Base-by-base conservation (phyloP, 495 filamentous ascomycete species). In the Aspergillus affinis region DNA sequence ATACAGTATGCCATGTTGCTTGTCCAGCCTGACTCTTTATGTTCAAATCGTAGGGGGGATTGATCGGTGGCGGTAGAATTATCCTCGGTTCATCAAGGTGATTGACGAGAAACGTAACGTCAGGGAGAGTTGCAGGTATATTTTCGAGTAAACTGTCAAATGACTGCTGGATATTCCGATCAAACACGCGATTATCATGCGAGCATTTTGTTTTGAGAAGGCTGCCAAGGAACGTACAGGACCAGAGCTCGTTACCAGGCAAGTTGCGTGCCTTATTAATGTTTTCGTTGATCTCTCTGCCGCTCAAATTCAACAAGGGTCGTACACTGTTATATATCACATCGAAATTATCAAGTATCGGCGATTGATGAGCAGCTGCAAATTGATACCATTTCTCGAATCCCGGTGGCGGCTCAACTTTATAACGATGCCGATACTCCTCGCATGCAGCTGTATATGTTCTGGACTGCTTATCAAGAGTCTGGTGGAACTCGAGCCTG, bases 381-480 rank as follows among this genome's bases (percentile, higher is more conserved):
- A 85, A 88, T 26, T 83, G 70, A 61, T 78, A 88, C 87, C 87
- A 89, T 47, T 74, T 70, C 60, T 90, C 85, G 62, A 89, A 90
- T 44, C 83, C 78, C 1, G 75, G 80, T 6, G 87, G 87, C 13
- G 87, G 87, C 8, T 76, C 67, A 15, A 84, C 70, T 2, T 77
- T 75, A 44, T 81, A 70, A 50, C 87, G 77, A 26, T 82, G 79
- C 45, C 72, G 73, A 69, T 90, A 90, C 65, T 70, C 61, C 6
- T 49, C 18, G 23, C 49, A 27, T 32, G 55, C 55, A 2, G 83
- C 81, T 2, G 85, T 85, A 19, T 81, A 74, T 3, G 72, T 72
- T 7, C 80, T 75, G 60, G 61, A 79, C 68, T 63, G 85, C 75
- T 58, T 77, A 65, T 59, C 36, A 70, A 71, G 73, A 71, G 84